Evolutionary conservation across 345 rosid species (phyloP), one percentile per base, ranked within the genome.

Genomic region (Acer saccharum): DNA sequence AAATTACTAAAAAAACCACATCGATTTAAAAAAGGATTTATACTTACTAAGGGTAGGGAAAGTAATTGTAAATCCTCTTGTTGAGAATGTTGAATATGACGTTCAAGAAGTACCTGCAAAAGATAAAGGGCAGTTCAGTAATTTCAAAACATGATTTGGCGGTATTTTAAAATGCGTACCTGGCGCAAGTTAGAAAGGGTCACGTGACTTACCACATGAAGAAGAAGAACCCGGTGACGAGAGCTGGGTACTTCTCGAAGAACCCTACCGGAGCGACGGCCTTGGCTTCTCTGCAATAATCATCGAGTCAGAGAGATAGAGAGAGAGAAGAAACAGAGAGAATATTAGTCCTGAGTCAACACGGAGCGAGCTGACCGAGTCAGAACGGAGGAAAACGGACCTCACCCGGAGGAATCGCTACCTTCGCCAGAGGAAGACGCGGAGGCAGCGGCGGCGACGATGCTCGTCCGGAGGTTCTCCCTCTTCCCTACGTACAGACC

Each of bases 391-490:
- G 88, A 82, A 82, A 82, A 91, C 94, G 87, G 87, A 90, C 91
- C 98, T 95, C 97, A 95, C 98, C 98, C 97, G 82, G 90, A 83
- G n/a, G 98, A 90, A 89, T 93, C 97, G 76, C 94, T 86, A 66
- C 97, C 93, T 74, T 86, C 96, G 35, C 96, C 93, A 10, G 94
- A 87, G n/a, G 92, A 85, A 1, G 95, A 91, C 20, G 97, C 83
- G 21, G n/a, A n/a, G n/a, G 95, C 91, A 68, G 97, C 94, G 21
- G 39, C 6, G 39, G 95, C 89, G 70, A 95, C 94, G 29, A 78
- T 81, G 29, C 72, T 73, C 35, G 90, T 95, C 65, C 82, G 78
- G 78, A 88, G 89, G 67, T 76, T 81, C 69, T 88, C 92, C 69
- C 87, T 83, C 66, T 73, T 89, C 10, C 54, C 65, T 64, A 73